Evolutionary conservation across 768 basidiomycete species (phyloP), one percentile per base, ranked within the genome.

Genomic region (Termitomyces sp.): DNA sequence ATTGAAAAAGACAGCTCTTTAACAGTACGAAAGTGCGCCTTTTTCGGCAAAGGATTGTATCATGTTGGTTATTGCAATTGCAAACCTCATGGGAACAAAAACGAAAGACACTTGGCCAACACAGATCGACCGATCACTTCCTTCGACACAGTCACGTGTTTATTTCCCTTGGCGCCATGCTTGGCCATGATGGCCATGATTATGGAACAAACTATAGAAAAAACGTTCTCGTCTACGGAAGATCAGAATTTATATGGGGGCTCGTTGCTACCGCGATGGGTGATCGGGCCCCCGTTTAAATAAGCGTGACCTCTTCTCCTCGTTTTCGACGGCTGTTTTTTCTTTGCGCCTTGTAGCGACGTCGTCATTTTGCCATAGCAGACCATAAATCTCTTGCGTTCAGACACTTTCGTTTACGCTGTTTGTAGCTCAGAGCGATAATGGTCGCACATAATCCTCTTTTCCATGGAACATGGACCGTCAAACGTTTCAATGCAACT

Each of bases 401-500:
- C 36, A 49, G n/a, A 25, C 32, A 52, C 53, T 36, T 10, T 53
- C 46, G 32, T 58, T 49, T 61, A 47, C 34, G 15, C 34, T n/a
- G 3, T 9, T 17, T 11, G 38, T 46, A 34, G 52, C 42, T n/a
- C 49, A 32, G 45, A 54, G 20, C 47, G 25, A 45, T 45, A 51
- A 80, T 81, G 79, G 79, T 81, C 48, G 75, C 79, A 34, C 64
- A 72, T 25, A 80, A 81, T 62, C 79, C 81, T 9, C 75, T 82
- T 36, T 81, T 82, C 69, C 74, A 71, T 48, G 80, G 80, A 56
- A 70, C 70, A 51, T 83, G 79, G 77, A 80, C 78, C 29, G 53
- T 75, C 53, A 83, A 81, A 69, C 81, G 79, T 66, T 82, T 85
- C 69, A 74, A 81, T 60, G 81, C 83, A 3, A 86, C 83, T 32